A percentile compares a stretch with the other conserved stretches of the same genome.
These are phyloP conservation scores for Phylloporus rhodoxanthus DNA, from an alignment of 768 basidiomycete species.

Conservation along the genomic window DNA sequence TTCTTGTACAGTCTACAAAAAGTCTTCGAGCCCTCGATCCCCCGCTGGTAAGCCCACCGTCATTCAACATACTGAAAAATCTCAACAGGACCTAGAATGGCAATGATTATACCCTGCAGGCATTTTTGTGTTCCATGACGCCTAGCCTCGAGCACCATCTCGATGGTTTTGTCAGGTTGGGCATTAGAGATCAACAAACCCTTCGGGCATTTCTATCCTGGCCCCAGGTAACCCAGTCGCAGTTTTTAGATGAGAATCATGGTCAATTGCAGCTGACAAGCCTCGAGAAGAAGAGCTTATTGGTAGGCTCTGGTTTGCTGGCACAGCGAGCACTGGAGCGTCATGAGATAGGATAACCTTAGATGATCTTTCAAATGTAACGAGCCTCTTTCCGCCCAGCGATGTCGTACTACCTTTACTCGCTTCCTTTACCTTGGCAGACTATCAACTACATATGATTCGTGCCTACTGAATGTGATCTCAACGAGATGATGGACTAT, in stretches of 20 bases:
- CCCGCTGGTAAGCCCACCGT: constrained; percentile 1
- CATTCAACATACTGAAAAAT: background rate
- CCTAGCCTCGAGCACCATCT: constrained; percentile 20
- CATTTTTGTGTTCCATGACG: constrained; percentile 17
- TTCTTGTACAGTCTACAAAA: background rate
- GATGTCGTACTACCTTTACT: constrained; percentile 1
- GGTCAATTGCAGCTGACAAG: constrained; percentile 13
- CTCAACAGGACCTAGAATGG: background rate
- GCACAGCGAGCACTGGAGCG: constrained; percentile 3
- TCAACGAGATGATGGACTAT: constrained; percentile 20
- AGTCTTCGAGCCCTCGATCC: background rate
- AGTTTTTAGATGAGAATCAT: constrained; percentile 14
- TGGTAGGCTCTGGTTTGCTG: constrained; percentile 7
- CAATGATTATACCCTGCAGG: background rate
- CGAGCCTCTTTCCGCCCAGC: background rate
- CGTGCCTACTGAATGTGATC: constrained; percentile 22
- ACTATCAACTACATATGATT: constrained; percentile 9
- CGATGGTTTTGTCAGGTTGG: constrained; percentile 17
- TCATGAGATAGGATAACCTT: background rate
- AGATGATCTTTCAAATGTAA: background rate
- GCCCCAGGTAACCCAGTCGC: constrained; percentile 10
- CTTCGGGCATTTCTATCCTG: constrained; percentile 22
- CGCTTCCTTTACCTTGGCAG: constrained; percentile 3
- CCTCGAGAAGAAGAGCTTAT: constrained; percentile 17
- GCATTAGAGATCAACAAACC: constrained; percentile 19